phyloP scores from a whole-genome alignment of 2,329 filamentous ascomycete genomes.

The Aspergillus novofumigatus region DNA sequence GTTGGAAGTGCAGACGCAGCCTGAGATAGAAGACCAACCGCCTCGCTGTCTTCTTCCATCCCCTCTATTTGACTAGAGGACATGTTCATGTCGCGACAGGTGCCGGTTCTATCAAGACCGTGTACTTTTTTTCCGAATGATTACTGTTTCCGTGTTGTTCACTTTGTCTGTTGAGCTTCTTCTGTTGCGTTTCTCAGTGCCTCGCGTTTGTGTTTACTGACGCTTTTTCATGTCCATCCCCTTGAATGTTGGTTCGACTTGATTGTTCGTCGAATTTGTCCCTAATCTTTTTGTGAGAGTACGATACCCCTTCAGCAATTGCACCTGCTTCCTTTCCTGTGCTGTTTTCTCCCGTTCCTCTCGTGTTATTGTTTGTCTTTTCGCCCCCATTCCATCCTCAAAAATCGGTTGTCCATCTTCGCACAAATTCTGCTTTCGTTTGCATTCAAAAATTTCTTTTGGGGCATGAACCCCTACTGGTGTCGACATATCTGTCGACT shows the following conservation, averaged over 20 bases:
- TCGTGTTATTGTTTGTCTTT: not conserved
- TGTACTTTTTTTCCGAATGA: not conserved
- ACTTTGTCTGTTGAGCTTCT: not conserved
- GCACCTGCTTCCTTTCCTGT: not conserved
- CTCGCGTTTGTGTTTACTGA: not conserved
- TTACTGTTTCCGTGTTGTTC: not conserved
- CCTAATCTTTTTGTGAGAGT: not conserved
- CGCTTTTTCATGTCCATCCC: not conserved
- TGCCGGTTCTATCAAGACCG: not conserved
- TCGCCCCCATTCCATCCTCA: not conserved
- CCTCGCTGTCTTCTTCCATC: conserved; percentile 8
- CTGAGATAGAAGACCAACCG: not conserved
- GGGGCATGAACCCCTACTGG: not conserved
- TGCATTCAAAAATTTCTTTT: not conserved
- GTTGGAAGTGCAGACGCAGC: not conserved
- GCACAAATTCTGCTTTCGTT: not conserved
- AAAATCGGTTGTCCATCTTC: not conserved
- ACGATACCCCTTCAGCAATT: not conserved
- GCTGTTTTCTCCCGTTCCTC: not conserved
- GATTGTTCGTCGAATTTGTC: not conserved
- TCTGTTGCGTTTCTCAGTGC: not conserved
- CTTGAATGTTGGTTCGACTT: not conserved
- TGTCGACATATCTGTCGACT: not conserved
- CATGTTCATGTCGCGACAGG: not conserved
- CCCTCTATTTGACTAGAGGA: conserved; percentile 6